These are phyloP conservation scores for Neurospora sp. DNA, from an alignment of 2,329 filamentous ascomycete species.

Conservation along the genomic window DNA sequence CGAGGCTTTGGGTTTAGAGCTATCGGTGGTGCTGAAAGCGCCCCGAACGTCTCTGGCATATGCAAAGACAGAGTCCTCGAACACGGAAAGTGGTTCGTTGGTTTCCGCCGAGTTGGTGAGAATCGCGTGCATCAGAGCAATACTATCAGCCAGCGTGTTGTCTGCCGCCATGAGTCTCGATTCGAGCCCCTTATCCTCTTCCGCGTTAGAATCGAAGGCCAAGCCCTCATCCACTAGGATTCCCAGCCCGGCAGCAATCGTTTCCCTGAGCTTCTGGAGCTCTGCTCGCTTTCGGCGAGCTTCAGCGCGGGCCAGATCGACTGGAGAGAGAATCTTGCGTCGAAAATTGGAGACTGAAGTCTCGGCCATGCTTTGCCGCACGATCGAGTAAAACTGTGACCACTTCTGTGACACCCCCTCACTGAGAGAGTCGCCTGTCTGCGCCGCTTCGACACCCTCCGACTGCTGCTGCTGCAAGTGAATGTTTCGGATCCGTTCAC, in stretches of 20 bases:
- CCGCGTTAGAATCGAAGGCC: slow-evolving; percentile 52
- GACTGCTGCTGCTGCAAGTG: slow-evolving; percentile 29
- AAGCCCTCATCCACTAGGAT: slow-evolving; percentile 81
- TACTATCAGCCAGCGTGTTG: slow-evolving; percentile 69
- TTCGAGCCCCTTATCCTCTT: slow-evolving; percentile 40
- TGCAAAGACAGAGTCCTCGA: slow-evolving; percentile 55
- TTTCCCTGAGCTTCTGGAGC: slow-evolving; percentile 62
- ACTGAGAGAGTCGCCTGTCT: background rate
- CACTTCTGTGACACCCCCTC: slow-evolving; percentile 38
- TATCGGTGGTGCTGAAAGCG: background rate
- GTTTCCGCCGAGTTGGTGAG: slow-evolving; percentile 59
- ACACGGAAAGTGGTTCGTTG: slow-evolving; percentile 51
- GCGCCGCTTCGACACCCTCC: background rate
- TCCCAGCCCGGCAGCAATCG: slow-evolving; percentile 78
- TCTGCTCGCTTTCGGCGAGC: slow-evolving; percentile 63
- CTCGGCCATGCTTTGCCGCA: slow-evolving; percentile 64
- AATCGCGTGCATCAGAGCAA: slow-evolving; percentile 79
- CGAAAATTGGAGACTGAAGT: slow-evolving; percentile 62
- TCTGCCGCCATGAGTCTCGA: slow-evolving; percentile 67
- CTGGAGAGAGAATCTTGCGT: slow-evolving; percentile 62
- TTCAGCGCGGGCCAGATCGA: slow-evolving; percentile 65
- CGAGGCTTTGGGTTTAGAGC: slow-evolving; percentile 12
- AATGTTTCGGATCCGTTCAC: background rate
- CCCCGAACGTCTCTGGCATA: slow-evolving; percentile 15
- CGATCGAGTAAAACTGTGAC: slow-evolving; percentile 69